These are phyloP conservation scores for Schizophyllum commune DNA, from an alignment of 1,284 basidiomycete species.

Conservation along the genomic window DNA sequence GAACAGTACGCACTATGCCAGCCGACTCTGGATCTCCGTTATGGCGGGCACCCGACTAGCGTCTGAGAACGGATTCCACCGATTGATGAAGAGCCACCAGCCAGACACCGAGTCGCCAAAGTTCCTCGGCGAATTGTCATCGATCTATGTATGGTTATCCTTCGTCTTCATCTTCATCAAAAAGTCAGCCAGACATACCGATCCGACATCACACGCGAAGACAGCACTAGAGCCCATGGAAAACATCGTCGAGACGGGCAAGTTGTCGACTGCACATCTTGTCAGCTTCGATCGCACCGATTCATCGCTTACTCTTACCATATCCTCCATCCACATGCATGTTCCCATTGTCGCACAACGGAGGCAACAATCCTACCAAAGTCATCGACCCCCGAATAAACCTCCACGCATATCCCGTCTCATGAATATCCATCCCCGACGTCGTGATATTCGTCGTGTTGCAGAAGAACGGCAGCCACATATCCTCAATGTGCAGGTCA, in stretches of 20 bases:
- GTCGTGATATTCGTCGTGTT: conserved; percentile 99
- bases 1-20: conserved; percentile 88
- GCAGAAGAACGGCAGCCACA: conserved; percentile 99
- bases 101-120: conserved; percentile 96
- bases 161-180: background rate
- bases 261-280: conserved; percentile 68
- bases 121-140: conserved; percentile 91
- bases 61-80: conserved; percentile 88
- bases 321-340: conserved; percentile 95
- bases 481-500: conserved; percentile 94
- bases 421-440: conserved; percentile 95
- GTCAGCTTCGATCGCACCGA: too few species aligned
- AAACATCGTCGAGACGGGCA: conserved; percentile 90
- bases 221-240: conserved; percentile 87
- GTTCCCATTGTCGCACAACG: conserved; percentile 90
- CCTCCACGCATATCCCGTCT: conserved; percentile 92
- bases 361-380: conserved; percentile 89
- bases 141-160: conserved; percentile 42
- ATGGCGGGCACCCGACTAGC: conserved; percentile 82
- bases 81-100: conserved; percentile 92
- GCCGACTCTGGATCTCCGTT: conserved; percentile 91
- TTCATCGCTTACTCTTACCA: conserved; percentile 55
- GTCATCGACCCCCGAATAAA: conserved; percentile 97
- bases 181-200: conserved; percentile 40
- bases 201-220: conserved; percentile 95